Conservation (phyloP, 225 moss, liverwort and hornwort genomes). For the Sphagnum contortum region DNA sequence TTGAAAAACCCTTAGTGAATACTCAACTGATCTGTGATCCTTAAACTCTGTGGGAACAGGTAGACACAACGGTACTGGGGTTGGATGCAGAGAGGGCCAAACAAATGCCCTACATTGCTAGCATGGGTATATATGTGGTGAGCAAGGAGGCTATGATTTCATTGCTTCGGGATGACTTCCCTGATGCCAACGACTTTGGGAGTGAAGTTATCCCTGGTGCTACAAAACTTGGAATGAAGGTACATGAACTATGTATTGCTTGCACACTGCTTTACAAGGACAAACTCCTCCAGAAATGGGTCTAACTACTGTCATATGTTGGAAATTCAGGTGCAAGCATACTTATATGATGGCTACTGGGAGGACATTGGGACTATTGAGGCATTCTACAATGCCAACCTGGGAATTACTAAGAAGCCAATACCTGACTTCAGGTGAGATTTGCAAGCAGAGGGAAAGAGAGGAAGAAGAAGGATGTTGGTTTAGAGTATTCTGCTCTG, state of each 20-base stretch:
- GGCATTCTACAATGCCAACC: conserved; percentile 94
- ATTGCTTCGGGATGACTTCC: conserved; percentile 71
- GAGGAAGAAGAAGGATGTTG: too few species aligned
- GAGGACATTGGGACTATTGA: conserved; percentile 99
- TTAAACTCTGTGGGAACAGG: conserved; percentile 12
- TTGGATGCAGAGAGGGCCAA: conserved; percentile 74
- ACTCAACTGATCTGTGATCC: too few species aligned
- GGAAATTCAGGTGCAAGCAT: conserved; percentile 62
- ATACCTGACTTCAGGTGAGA: conserved; percentile 80
- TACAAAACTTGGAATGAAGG: conserved; percentile 80
- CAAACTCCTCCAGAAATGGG: too few species aligned
- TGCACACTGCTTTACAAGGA: too few species aligned
- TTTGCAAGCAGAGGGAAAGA: too few species aligned
- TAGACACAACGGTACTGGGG: conserved; percentile 82
- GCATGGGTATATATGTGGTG: conserved; percentile 99
- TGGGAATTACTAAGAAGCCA: conserved; percentile 96
- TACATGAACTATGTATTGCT: conserved; percentile 4
- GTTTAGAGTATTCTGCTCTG: too few species aligned
- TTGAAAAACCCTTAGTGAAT: too few species aligned
- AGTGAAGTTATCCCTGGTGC: conserved; percentile 99
- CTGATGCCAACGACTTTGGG: conserved; percentile 91
- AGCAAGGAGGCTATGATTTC: conserved; percentile 92
- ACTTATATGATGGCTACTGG: conserved; percentile 98
- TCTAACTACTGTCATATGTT: too few species aligned
- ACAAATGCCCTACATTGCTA: conserved; percentile 91